A percentile compares a stretch with the other conserved stretches of the same genome.
phyloP scores from a whole-genome alignment of 306 rosid species.

The Abrus pulchellus region DNA sequence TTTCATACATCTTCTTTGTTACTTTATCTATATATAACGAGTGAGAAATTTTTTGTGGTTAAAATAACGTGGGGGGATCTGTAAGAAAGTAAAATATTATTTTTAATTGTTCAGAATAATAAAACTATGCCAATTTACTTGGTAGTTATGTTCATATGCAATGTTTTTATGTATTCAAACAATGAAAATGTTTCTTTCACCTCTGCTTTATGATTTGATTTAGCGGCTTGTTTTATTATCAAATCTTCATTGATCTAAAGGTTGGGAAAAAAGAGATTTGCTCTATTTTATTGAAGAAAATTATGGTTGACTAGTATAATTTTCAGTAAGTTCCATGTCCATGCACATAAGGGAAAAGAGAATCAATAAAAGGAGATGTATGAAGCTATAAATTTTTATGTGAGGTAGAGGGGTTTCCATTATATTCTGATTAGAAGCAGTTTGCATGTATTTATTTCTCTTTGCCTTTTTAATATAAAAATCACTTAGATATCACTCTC shows the following conservation, averaged over 20 bases:
- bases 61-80: background rate
- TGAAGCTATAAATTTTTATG: background rate
- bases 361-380: background rate
- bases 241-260: constrained; percentile 8
- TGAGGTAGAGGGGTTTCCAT: background rate
- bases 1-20: constrained; percentile 49
- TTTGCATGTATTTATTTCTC: background rate
- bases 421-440: background rate
- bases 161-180: background rate
- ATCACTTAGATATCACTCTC: constrained; percentile 24
- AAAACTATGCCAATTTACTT: background rate
- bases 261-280: background rate
- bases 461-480: constrained; percentile 32
- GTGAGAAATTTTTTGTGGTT: background rate
- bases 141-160: background rate
- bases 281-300: background rate
- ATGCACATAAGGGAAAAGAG: constrained; percentile 12
- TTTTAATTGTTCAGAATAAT: background rate
- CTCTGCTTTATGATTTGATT: background rate
- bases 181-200: constrained; percentile 2
- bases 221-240: background rate
- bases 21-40: background rate
- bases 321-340: constrained; percentile 15
- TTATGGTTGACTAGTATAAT: constrained; percentile 5
- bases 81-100: background rate